phyloP scores from a whole-genome alignment of 495 filamentous ascomycete species.

The Penicillium malachiteum region DNA sequence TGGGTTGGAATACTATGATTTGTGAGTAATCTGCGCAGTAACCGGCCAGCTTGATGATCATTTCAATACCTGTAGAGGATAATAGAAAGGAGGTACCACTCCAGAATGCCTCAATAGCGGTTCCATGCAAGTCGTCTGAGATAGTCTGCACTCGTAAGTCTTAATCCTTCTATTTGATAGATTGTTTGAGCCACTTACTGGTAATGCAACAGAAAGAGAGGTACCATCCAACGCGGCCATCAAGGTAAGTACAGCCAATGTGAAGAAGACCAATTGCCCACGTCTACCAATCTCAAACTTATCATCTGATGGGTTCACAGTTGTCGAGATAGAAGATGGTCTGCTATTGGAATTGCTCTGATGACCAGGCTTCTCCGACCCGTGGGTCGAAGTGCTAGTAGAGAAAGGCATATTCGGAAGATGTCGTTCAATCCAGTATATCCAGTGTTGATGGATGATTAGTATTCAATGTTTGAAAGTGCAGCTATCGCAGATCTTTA shows the following conservation, averaged over 20 bases:
- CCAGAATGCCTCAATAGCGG: constrained; percentile 60
- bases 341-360: not conserved
- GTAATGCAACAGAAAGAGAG: constrained; percentile 69
- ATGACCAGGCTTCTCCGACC: constrained; percentile 6
- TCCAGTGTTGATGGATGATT: too few relatives aligned
- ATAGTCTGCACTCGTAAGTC: constrained; percentile 24
- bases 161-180: not conserved
- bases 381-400: constrained; percentile 9
- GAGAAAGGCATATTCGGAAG: not conserved
- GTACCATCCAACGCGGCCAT: constrained; percentile 75
- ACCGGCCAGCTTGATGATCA: not conserved
- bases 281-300: constrained; percentile 27
- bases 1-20: constrained; percentile 38
- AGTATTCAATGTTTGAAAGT: too few relatives aligned
- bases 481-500: too few relatives aligned
- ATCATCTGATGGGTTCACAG: not conserved
- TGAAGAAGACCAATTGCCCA: constrained; percentile 34
- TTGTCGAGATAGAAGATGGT: constrained; percentile 4
- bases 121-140: constrained; percentile 44
- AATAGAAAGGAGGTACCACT: constrained; percentile 55
- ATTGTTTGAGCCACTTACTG: constrained; percentile 38
- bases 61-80: constrained; percentile 35
- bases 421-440: too few relatives aligned
- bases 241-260: constrained; percentile 60
- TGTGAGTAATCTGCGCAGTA: too few relatives aligned